phyloP scores from a whole-genome alignment of 2,329 filamentous ascomycete genomes.

The Ophiocordyceps camponoti-leonardi region DNA sequence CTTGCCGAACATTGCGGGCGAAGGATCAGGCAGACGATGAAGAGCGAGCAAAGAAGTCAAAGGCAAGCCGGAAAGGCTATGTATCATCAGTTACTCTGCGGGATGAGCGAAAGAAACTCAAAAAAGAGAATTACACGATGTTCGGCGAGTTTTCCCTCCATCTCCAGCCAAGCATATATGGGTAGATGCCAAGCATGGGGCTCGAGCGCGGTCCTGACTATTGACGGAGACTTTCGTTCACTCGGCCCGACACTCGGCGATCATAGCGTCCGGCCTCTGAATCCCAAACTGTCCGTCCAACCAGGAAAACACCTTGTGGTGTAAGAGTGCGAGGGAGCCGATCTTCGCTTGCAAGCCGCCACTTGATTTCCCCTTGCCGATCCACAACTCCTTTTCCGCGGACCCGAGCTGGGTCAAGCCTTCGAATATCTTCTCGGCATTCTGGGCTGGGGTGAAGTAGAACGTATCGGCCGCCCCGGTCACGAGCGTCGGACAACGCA shows the following conservation, averaged over 20 bases:
- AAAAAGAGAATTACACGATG: background rate
- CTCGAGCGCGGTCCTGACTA: background rate
- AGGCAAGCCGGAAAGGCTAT: background rate
- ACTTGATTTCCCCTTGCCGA: slow-evolving; percentile 2
- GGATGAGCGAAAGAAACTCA: background rate
- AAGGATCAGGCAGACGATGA: background rate
- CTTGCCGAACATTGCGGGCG: background rate
- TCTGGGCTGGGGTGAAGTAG: slow-evolving; percentile 6
- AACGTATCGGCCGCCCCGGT: slow-evolving; percentile 8
- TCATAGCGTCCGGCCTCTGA: background rate
- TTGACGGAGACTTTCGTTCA: background rate
- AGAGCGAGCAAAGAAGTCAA: background rate
- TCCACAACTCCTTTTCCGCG: slow-evolving; percentile 7
- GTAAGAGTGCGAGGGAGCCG: slow-evolving; percentile 6
- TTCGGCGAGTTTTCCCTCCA: background rate
- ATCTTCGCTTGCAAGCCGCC: slow-evolving; percentile 11
- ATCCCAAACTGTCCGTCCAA: slow-evolving; percentile 8
- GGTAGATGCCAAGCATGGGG: background rate
- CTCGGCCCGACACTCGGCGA: background rate
- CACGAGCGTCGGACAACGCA: slow-evolving; percentile 12
- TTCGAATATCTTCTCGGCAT: slow-evolving; percentile 3
- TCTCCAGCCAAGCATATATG: too few species aligned
- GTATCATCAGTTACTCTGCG: background rate
- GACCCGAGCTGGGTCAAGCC: slow-evolving; percentile 3
- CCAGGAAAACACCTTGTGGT: slow-evolving; percentile 7